A percentile compares a stretch with the other conserved stretches of the same genome.
Evolutionary conservation across 208 protist genomes (phyloP).

Genomic region (Phytomonas francai): DNA sequence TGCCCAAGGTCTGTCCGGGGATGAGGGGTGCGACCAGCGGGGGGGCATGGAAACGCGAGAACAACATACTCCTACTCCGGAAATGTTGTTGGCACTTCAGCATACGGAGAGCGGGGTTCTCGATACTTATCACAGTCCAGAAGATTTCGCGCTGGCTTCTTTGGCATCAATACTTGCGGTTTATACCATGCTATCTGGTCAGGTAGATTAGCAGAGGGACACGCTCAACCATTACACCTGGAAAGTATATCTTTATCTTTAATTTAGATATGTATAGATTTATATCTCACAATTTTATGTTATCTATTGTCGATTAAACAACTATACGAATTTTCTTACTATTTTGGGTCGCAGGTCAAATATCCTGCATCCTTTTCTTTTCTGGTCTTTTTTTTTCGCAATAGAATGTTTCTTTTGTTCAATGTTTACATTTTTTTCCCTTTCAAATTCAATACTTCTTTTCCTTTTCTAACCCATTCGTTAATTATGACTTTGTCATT

Average conservation of each 20-base stretch:
- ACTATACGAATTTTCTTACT: background rate
- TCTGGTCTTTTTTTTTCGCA: background rate
- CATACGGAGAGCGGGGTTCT: background rate
- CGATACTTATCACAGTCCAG: background rate
- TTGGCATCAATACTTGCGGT: background rate
- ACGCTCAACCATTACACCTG: background rate
- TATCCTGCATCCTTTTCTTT: background rate
- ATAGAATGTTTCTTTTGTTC: background rate
- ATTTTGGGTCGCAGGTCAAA: background rate
- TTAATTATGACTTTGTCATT: background rate
- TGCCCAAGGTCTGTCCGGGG: too few relatives aligned
- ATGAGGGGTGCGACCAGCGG: background rate
- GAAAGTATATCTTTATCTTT: background rate
- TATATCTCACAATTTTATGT: background rate
- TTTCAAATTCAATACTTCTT: background rate
- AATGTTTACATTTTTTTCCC: slow-evolving; percentile 4
- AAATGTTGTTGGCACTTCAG: background rate
- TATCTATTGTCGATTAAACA: background rate
- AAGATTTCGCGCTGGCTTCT: background rate
- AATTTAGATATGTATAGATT: background rate
- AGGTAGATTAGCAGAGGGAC: background rate
- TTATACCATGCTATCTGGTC: background rate
- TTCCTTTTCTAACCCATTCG: slow-evolving; percentile 2
- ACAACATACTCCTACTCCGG: background rate
- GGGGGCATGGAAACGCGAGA: background rate